Percentiles rank a stretch among this genome's conserved stretches.
These are phyloP conservation scores for Teratosphaeriaceae sp. DNA, from an alignment of 2,329 filamentous ascomycete species.

Conservation along the genomic window DNA sequence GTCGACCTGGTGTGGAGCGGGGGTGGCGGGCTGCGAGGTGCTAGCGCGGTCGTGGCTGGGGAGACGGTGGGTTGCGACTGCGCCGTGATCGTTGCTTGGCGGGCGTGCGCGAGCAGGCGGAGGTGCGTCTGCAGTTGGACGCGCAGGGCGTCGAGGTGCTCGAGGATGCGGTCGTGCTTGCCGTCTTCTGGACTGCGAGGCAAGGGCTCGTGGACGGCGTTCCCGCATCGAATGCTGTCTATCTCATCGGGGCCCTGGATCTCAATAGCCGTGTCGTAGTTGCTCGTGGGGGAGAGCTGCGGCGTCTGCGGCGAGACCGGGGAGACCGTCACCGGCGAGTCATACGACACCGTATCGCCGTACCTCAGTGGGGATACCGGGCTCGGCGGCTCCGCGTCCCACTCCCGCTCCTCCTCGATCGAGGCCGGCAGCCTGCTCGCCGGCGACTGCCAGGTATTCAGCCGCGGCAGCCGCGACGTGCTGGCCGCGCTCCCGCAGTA, in stretches of 20 bases:
- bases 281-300: background rate
- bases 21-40: conserved; percentile 6
- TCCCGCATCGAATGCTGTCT: too few relatives aligned
- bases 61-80: conserved; percentile 13
- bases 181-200: too few relatives aligned
- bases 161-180: background rate
- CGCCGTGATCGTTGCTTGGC: conserved; percentile 9
- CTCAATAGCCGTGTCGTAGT: background rate
- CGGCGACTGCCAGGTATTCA: conserved; percentile 9
- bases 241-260: background rate
- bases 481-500: conserved; percentile 10
- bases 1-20: background rate
- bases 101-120: conserved; percentile 25
- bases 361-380: conserved; percentile 8
- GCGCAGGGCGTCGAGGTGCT: conserved; percentile 21
- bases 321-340: conserved; percentile 8
- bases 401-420: conserved; percentile 1
- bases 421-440: conserved; percentile 1
- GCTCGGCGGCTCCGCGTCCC: background rate
- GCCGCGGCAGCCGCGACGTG: conserved; percentile 14
- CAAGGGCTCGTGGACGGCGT: too few relatives aligned
- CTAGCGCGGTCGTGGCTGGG: conserved; percentile 6
- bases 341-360: conserved; percentile 5
- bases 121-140: conserved; percentile 30
- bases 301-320: conserved; percentile 9